phyloP scores from a whole-genome alignment of 2,329 filamentous ascomycete genomes.

The Cytospora schulzeri region DNA sequence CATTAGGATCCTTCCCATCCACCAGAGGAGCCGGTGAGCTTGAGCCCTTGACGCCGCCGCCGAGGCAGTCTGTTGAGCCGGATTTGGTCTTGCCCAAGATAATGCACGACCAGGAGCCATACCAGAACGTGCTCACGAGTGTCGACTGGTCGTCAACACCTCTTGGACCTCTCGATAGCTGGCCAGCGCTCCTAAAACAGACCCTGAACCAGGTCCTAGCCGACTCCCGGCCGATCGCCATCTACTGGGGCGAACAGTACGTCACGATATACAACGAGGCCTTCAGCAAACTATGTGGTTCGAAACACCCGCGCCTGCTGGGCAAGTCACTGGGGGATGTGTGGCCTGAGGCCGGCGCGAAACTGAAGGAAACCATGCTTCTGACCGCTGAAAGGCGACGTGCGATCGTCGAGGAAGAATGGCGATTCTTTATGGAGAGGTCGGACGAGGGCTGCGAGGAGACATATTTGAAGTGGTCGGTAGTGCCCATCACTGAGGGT shows the following conservation, averaged over 20 bases:
- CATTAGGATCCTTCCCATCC: slow-evolving; percentile 1
- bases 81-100: slow-evolving; percentile 38
- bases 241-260: slow-evolving; percentile 58
- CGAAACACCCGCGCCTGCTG: slow-evolving; percentile 65
- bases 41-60: slow-evolving; percentile 25
- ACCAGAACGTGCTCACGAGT: slow-evolving; percentile 41
- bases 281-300: slow-evolving; percentile 63
- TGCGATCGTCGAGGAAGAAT: slow-evolving; percentile 45
- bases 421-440: slow-evolving; percentile 48
- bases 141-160: slow-evolving; percentile 49
- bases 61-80: slow-evolving; percentile 32
- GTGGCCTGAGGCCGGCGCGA: slow-evolving; percentile 55
- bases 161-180: slow-evolving; percentile 46
- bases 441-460: slow-evolving; percentile 47
- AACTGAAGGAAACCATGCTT: slow-evolving; percentile 43
- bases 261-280: slow-evolving; percentile 70
- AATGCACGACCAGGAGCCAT: slow-evolving; percentile 38
- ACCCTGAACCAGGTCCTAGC: slow-evolving; percentile 44
- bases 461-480: slow-evolving; percentile 51
- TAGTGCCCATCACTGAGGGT: slow-evolving; percentile 48
- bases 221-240: slow-evolving; percentile 51
- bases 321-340: slow-evolving; percentile 61
- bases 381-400: slow-evolving; percentile 38
- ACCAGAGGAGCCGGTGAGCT: slow-evolving; percentile 1
- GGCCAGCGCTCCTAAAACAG: slow-evolving; percentile 48